Evolutionary conservation across 2,329 filamentous ascomycete genomes (phyloP).

Genomic region (Paracamarosporium sp.): DNA sequence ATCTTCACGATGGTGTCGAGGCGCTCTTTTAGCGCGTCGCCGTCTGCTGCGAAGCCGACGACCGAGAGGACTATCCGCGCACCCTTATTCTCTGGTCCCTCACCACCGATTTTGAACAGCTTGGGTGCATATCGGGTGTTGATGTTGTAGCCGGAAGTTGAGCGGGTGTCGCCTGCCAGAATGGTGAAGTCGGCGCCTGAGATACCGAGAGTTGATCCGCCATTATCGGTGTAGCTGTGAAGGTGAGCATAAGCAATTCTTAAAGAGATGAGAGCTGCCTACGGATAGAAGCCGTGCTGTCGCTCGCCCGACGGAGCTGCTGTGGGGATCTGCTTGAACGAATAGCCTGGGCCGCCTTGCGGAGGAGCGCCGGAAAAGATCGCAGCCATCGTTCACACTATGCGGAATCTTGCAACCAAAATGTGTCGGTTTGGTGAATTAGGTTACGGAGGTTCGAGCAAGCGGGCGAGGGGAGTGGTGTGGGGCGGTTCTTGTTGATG

Average conservation of each 20-base stretch:
- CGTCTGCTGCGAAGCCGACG: conserved; percentile 94
- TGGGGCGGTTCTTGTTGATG: conserved; percentile 30
- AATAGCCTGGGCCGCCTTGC: conserved; percentile 64
- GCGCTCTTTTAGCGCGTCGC: conserved; percentile 89
- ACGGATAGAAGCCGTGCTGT: conserved; percentile 94
- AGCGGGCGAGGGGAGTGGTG: conserved; percentile 19
- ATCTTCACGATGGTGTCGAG: conserved; percentile 96
- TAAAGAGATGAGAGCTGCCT: conserved; percentile 46
- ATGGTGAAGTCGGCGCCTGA: conserved; percentile 93
- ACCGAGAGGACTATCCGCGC: conserved; percentile 90
- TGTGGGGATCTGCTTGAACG: conserved; percentile 62
- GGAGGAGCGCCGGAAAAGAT: conserved; percentile 59
- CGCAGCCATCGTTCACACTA: conserved; percentile 57
- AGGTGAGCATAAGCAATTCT: conserved; percentile 17
- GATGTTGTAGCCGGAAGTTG: conserved; percentile 95
- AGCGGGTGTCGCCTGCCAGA: conserved; percentile 95
- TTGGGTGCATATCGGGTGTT: conserved; percentile 96
- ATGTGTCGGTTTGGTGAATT: background rate
- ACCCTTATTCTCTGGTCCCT: conserved; percentile 82
- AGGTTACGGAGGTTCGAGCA: conserved; percentile 18
- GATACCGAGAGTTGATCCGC: conserved; percentile 94
- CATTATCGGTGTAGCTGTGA: conserved; percentile 92
- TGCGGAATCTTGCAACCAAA: background rate
- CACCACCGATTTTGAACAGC: conserved; percentile 95
- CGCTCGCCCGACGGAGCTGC: conserved; percentile 56